Conservation (phyloP, 2,329 filamentous ascomycete genomes). For the Colletotrichum destructivum region DNA sequence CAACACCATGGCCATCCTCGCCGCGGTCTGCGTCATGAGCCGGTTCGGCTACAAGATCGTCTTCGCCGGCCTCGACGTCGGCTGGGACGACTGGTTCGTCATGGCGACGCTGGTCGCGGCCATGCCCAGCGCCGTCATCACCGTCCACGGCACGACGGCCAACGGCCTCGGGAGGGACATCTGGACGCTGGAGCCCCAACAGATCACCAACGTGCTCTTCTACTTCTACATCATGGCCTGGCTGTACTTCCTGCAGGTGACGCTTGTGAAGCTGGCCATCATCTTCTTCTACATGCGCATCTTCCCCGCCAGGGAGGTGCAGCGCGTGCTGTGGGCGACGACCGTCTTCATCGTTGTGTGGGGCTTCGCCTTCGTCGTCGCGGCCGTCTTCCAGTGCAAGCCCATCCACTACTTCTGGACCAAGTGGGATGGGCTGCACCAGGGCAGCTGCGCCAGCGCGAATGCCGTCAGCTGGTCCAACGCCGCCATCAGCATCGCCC, state of each 20-base stretch:
- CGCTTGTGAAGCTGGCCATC: slow-evolving; percentile 63
- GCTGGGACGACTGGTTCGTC: slow-evolving; percentile 55
- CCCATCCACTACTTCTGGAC: slow-evolving; percentile 66
- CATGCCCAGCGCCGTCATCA: slow-evolving; percentile 50
- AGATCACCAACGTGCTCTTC: slow-evolving; percentile 57
- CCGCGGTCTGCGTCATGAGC: slow-evolving; percentile 54
- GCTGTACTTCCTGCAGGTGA: slow-evolving; percentile 60
- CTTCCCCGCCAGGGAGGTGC: slow-evolving; percentile 57
- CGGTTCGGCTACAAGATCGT: slow-evolving; percentile 55
- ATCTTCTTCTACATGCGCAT: slow-evolving; percentile 67
- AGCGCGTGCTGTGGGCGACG: slow-evolving; percentile 55
- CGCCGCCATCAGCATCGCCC: slow-evolving; percentile 62
- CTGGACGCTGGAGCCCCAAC: slow-evolving; percentile 58
- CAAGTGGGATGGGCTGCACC: slow-evolving; percentile 62
- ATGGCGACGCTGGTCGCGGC: slow-evolving; percentile 47
- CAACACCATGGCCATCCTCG: slow-evolving; percentile 51
- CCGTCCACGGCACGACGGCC: slow-evolving; percentile 46
- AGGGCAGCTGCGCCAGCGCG: slow-evolving; percentile 61
- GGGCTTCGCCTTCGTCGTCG: slow-evolving; percentile 56
- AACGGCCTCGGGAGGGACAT: slow-evolving; percentile 62
- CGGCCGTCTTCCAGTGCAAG: slow-evolving; percentile 61
- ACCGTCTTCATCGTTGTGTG: slow-evolving; percentile 53
- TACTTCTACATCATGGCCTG: slow-evolving; percentile 56
- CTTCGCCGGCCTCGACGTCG: slow-evolving; percentile 50
- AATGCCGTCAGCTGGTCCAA: slow-evolving; percentile 63